Percentiles rank a stretch among this genome's conserved stretches.
Conservation (phyloP, 129 eudicot species). For the Chrysanthemum lavandulifolium region DNA sequence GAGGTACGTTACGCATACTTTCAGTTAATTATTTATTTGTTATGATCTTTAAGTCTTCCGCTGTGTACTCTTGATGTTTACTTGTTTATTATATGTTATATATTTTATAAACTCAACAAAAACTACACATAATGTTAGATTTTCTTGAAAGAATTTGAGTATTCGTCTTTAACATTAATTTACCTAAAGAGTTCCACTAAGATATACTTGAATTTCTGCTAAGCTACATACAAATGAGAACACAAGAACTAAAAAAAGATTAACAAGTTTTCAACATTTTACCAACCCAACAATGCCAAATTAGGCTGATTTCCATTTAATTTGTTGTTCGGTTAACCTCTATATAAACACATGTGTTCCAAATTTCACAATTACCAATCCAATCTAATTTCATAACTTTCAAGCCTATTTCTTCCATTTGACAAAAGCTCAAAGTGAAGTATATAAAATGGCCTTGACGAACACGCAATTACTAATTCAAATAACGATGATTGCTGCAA, state of each 20-base stretch:
- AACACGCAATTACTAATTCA: too few species aligned
- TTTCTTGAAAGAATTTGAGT: too few species aligned
- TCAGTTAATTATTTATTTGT: too few species aligned
- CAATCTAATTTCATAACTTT: neutral
- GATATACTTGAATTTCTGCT: neutral
- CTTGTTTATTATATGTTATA: too few species aligned
- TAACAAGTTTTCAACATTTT: slow-evolving; percentile 8
- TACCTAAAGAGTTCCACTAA: neutral
- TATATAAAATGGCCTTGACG: slow-evolving; percentile 4
- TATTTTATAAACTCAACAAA: too few species aligned
- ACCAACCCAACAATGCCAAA: slow-evolving; percentile 34
- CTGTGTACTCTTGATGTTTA: too few species aligned
- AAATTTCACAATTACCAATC: neutral
- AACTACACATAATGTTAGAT: too few species aligned
- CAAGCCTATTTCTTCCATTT: neutral
- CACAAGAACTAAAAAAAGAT: slow-evolving; percentile 13
- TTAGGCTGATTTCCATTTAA: slow-evolving; percentile 29
- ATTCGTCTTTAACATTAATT: too few species aligned
- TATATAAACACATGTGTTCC: slow-evolving; percentile 27
- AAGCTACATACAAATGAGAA: slow-evolving; percentile 26
- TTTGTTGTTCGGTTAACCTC: slow-evolving; percentile 6
- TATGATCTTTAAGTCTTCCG: too few species aligned
- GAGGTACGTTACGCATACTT: too few species aligned
- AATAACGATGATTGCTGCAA: too few species aligned
- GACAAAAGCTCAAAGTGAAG: neutral